Percentiles rank a stretch among this genome's conserved stretches.
These are phyloP conservation scores for Penicillium sp. DNA, from an alignment of 2,329 filamentous ascomycete genomes.

Conservation along the genomic window DNA sequence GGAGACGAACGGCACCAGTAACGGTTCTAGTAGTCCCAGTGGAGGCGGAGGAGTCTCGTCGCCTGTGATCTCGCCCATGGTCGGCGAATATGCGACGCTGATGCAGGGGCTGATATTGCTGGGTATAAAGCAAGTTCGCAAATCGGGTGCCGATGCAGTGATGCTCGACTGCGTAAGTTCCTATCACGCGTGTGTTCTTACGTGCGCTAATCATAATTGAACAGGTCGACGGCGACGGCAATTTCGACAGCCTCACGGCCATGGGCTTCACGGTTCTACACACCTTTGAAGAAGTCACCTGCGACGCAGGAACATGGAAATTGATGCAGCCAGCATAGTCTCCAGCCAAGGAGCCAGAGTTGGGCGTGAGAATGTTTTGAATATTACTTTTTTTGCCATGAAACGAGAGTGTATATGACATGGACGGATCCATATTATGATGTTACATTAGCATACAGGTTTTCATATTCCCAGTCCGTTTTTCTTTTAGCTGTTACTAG, in stretches of 20 bases:
- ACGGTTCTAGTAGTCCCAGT: neutral
- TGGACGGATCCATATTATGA: neutral
- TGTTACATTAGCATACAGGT: neutral
- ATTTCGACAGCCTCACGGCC: conserved; percentile 66
- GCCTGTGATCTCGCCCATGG: conserved; percentile 67
- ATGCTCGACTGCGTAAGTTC: conserved; percentile 73
- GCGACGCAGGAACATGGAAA: conserved; percentile 60
- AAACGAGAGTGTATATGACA: neutral
- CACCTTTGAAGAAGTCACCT: conserved; percentile 76
- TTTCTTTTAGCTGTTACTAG: neutral
- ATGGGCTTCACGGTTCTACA: conserved; percentile 80
- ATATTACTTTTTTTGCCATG: neutral
- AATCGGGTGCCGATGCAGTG: conserved; percentile 67
- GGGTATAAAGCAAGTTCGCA: conserved; percentile 77
- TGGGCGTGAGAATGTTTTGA: neutral
- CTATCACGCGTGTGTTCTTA: neutral
- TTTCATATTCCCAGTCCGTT: neutral
- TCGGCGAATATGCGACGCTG: conserved; percentile 65
- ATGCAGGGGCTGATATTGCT: conserved; percentile 77
- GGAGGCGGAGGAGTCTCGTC: conserved; percentile 71
- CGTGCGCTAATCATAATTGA: neutral
- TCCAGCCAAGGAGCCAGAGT: neutral
- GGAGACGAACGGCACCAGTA: neutral
- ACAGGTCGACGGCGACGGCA: conserved; percentile 67
- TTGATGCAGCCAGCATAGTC: conserved; percentile 44